Percentiles rank a stretch among this genome's conserved stretches.
phyloP scores from a whole-genome alignment of 2,329 filamentous ascomycete genomes.

The Exophiala spinifera region DNA sequence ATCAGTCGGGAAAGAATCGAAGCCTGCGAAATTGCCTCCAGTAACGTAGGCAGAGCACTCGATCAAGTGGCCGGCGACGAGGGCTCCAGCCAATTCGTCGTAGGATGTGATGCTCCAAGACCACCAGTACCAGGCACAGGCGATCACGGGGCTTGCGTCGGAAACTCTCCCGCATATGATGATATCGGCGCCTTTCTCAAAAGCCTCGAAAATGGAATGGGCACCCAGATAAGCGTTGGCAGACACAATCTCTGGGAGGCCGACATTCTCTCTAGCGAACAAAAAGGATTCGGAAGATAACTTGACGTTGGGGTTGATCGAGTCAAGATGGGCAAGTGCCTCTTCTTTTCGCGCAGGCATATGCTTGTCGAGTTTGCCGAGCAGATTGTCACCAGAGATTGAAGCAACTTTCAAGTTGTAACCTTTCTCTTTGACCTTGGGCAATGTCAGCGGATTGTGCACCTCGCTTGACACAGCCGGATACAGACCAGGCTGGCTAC shows the following conservation, averaged over 20 bases:
- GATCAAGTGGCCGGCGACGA: conserved; percentile 53
- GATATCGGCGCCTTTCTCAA: conserved; percentile 42
- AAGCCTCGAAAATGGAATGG: conserved; percentile 45
- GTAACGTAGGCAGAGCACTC: conserved; percentile 56
- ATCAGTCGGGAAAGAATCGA: conserved; percentile 39
- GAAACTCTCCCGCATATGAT: conserved; percentile 46
- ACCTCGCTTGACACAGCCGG: conserved; percentile 1
- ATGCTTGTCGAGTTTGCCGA: conserved; percentile 34
- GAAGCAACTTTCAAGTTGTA: conserved; percentile 43
- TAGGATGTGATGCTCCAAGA: conserved; percentile 49
- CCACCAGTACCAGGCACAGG: conserved; percentile 56
- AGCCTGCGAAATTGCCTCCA: conserved; percentile 55
- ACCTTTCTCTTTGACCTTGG: not conserved
- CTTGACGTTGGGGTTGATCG: conserved; percentile 37
- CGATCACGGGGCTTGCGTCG: conserved; percentile 54
- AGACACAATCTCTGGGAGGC: conserved; percentile 34
- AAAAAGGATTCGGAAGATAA: conserved; percentile 40
- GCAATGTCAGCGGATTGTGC: conserved; percentile 36
- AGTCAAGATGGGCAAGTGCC: conserved; percentile 43
- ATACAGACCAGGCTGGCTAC: not conserved
- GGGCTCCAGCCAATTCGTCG: conserved; percentile 49
- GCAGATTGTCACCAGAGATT: conserved; percentile 47
- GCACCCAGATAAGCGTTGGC: conserved; percentile 56
- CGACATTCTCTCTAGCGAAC: conserved; percentile 36
- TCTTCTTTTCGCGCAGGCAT: conserved; percentile 33